Conservation (phyloP, 2,329 filamentous ascomycete genomes). For the Elsinoe ampelina region DNA sequence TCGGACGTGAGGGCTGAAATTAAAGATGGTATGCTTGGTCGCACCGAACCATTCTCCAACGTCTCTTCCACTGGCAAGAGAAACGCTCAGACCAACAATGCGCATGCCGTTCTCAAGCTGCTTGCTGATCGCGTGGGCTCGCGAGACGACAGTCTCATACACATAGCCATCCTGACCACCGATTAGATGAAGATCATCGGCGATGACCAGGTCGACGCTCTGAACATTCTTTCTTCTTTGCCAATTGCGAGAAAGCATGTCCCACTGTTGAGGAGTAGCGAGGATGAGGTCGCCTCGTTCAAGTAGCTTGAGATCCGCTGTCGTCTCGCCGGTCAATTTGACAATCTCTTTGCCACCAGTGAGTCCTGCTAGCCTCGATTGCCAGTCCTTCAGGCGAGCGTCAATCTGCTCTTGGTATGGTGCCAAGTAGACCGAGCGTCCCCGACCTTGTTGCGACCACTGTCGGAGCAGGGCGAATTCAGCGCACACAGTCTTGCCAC, state of each 20-base stretch:
- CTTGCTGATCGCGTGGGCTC: conserved; percentile 91
- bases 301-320: conserved; percentile 78
- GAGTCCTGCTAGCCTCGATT: conserved; percentile 60
- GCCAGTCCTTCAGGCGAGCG: conserved; percentile 73
- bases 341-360: conserved; percentile 80
- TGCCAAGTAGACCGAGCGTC: conserved; percentile 84
- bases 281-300: conserved; percentile 82
- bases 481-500: conserved; percentile 92
- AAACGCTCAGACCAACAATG: conserved; percentile 83
- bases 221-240: conserved; percentile 93
- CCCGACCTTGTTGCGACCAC: conserved; percentile 63
- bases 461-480: conserved; percentile 87
- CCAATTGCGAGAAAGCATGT: conserved; percentile 91
- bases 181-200: conserved; percentile 89
- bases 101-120: conserved; percentile 78
- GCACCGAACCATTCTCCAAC: conserved; percentile 97
- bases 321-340: conserved; percentile 88
- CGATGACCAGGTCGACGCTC: conserved; percentile 80
- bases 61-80: conserved; percentile 84
- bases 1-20: conserved; percentile 88
- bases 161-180: conserved; percentile 78
- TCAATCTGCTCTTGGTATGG: conserved; percentile 93
- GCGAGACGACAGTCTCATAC: conserved; percentile 94
- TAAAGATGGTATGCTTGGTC: conserved; percentile 96
- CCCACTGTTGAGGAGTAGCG: conserved; percentile 91